Evolutionary conservation across 495 filamentous ascomycete species (phyloP), one percentile per base, ranked within the genome.

Genomic region (Niebla homalea): DNA sequence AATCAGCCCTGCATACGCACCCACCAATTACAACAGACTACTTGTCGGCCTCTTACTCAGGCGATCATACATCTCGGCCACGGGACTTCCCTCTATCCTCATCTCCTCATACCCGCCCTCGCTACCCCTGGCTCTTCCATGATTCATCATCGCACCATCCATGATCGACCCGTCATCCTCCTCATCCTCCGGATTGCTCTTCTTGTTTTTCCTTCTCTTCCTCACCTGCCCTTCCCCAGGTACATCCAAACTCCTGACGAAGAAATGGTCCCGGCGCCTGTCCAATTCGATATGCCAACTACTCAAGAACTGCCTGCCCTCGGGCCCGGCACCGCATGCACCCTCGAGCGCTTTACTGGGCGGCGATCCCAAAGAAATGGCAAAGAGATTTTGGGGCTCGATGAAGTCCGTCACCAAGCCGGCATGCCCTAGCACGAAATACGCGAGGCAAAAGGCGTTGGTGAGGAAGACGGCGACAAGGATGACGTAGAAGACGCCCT

Each of bases 361-460:
- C 19, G 84, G 84, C 39, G 74, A 79, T 59, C 86, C 85, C 25
- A 88, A 62, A 2, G 83, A 76, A 1, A 88, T 62, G 1, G 78
- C 63, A 59, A 88, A 88, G 0, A 87, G 62, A 53, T 87, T 86
- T 44, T 75, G 73, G 1, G 83, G 83, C 52, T 89, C 84, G 14
- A 80, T 84, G 64, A 82, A 87, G 60, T 88, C 85, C 11, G 78
- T 83, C 15, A 86, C 68, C 38, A 83, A 78, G 16, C 74, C 72
- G 1, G 70, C 67, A 42, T 59, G 51, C 48, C 67, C 62, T 19
- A 72, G 59, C 21, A 70, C 63, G 35, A 69, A 55, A 60, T 80
- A 82, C 5, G 65, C 53, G n/a, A 87, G 65, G 45, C 77, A 78
- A 25, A 78, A 64, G 36, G 76, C 57, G 59, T 83, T 85, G 42